phyloP scores from a whole-genome alignment of 108 stramenopile species.

The Asterionellopsis glacialis region DNA sequence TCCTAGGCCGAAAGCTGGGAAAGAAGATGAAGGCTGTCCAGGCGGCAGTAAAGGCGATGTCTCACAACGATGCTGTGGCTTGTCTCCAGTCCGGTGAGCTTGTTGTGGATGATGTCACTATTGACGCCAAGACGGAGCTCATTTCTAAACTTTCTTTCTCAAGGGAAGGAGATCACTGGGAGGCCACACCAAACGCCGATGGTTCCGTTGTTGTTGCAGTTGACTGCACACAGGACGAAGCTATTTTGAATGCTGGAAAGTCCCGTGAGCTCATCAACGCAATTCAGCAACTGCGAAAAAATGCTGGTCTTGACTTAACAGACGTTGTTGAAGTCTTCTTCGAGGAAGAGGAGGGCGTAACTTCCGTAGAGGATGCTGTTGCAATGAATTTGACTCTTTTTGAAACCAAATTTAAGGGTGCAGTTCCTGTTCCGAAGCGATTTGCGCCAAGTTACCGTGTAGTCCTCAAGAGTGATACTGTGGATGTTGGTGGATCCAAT shows the following conservation, averaged over 20 bases:
- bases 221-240: conserved; percentile 94
- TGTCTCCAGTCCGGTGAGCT: conserved; percentile 74
- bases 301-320: conserved; percentile 77
- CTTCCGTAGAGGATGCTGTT: conserved; percentile 60
- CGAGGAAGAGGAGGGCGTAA: conserved; percentile 65
- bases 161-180: conserved; percentile 89
- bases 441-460: conserved; percentile 69
- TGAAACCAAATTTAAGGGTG: conserved; percentile 76
- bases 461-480: conserved; percentile 52
- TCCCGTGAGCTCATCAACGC: conserved; percentile 94
- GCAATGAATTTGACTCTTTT: conserved; percentile 60
- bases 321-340: conserved; percentile 92
- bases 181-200: conserved; percentile 74
- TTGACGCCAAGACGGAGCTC: conserved; percentile 77
- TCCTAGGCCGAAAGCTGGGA: conserved; percentile 93
- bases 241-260: conserved; percentile 84
- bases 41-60: conserved; percentile 41
- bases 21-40: conserved; percentile 86
- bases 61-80: conserved; percentile 80
- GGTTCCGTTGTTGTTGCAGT: conserved; percentile 92
- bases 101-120: conserved; percentile 59
- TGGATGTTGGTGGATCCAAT: conserved; percentile 73
- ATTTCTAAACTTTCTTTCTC: conserved; percentile 88
- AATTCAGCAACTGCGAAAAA: conserved; percentile 96
- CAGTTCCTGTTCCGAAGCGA: conserved; percentile 70